These are phyloP conservation scores for Verticillium longisporum DNA, from an alignment of 2,329 filamentous ascomycete genomes.

Conservation along the genomic window DNA sequence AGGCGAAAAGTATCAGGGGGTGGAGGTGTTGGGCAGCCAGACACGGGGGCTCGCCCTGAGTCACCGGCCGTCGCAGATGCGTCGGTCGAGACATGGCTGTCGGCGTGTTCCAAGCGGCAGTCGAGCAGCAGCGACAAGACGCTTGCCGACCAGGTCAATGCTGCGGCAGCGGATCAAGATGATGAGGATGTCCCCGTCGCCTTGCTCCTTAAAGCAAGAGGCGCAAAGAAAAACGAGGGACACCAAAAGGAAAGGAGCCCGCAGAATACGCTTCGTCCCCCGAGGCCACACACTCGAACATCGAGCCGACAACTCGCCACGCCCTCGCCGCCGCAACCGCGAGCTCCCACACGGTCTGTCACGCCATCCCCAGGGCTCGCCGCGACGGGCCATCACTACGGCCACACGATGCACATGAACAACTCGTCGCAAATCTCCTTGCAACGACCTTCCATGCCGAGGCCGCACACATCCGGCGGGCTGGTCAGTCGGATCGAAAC, in stretches of 20 bases:
- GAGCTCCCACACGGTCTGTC: background rate
- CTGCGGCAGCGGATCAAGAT: background rate
- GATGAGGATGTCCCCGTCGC: background rate
- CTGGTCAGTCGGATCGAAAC: background rate
- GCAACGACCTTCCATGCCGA: background rate
- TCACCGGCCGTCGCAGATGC: background rate
- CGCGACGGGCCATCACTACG: background rate
- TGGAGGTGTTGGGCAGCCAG: background rate
- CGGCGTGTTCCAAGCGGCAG: background rate
- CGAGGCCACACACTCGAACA: background rate
- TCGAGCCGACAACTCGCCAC: background rate
- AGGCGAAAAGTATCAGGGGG: background rate
- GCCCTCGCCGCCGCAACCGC: background rate
- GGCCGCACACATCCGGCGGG: background rate
- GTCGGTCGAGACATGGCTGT: background rate
- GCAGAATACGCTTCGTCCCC: background rate
- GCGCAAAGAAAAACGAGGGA: background rate
- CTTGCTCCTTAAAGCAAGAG: background rate
- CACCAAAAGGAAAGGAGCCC: background rate
- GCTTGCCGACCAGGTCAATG: background rate
- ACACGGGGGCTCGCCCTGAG: background rate
- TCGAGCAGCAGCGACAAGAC: background rate
- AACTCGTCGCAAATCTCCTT: slow-evolving; percentile 21
- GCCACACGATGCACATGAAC: slow-evolving; percentile 25
- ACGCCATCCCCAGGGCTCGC: background rate